Conservation (phyloP, 2,329 filamentous ascomycete genomes). For the Colletotrichum lentis region DNA sequence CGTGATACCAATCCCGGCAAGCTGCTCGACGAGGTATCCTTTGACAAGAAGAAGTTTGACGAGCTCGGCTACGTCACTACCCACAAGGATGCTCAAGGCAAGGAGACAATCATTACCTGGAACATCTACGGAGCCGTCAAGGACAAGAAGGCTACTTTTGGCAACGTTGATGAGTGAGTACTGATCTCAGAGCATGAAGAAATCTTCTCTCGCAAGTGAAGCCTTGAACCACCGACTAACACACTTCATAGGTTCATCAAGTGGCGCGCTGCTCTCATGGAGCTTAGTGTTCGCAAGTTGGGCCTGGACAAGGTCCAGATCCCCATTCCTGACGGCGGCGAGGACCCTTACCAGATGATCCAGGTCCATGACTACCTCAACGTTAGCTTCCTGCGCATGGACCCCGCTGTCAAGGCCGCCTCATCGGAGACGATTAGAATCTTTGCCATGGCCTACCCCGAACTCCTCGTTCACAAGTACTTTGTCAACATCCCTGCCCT, state of each 20-base stretch:
- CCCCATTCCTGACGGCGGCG: slow-evolving; percentile 75
- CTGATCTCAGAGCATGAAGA: not conserved
- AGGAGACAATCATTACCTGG: slow-evolving; percentile 79
- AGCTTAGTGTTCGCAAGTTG: slow-evolving; percentile 80
- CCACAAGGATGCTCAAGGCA: slow-evolving; percentile 65
- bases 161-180: slow-evolving; percentile 78
- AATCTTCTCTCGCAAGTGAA: not conserved
- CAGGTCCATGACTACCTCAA: slow-evolving; percentile 94
- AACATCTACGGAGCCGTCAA: slow-evolving; percentile 93
- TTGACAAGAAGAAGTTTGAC: slow-evolving; percentile 74
- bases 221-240: slow-evolving; percentile 1
- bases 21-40: slow-evolving; percentile 69
- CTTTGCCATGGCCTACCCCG: slow-evolving; percentile 85
- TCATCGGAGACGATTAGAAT: slow-evolving; percentile 79
- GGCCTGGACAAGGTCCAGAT: slow-evolving; percentile 72
- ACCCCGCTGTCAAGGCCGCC: slow-evolving; percentile 71
- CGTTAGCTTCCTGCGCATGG: slow-evolving; percentile 85
- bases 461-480: slow-evolving; percentile 86
- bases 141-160: slow-evolving; percentile 83
- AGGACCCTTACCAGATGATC: slow-evolving; percentile 88
- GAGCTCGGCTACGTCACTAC: slow-evolving; percentile 82
- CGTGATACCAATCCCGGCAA: slow-evolving; percentile 76
- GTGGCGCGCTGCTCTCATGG: slow-evolving; percentile 92
- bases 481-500: slow-evolving; percentile 92
- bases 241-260: slow-evolving; percentile 73